A percentile compares a stretch with the other conserved stretches of the same genome.
Conservation (phyloP, 805 yeast genomes). For the Saccharomycopsis sp. region DNA sequence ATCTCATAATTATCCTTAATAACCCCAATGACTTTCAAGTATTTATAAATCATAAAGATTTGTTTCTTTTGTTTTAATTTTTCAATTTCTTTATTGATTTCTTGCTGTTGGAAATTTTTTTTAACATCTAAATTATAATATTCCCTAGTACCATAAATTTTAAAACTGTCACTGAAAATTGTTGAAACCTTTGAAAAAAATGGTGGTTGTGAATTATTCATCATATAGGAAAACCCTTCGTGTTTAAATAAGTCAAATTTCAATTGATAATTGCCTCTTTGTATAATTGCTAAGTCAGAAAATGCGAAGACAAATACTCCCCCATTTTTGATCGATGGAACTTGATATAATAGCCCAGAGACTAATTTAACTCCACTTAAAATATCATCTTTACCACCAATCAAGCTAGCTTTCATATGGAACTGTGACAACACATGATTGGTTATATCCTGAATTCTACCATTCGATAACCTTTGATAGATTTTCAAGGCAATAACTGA, state of each 20-base stretch:
- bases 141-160: constrained; percentile 8
- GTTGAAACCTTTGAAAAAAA: constrained; percentile 1
- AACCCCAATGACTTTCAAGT: neutral
- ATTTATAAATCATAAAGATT: neutral
- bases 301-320: constrained; percentile 3
- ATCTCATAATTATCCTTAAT: constrained; percentile 1
- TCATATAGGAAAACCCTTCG: constrained; percentile 5
- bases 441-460: constrained; percentile 4
- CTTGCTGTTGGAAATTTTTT: neutral
- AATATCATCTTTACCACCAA: neutral
- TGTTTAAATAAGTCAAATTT: constrained; percentile 7
- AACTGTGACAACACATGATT: constrained; percentile 7
- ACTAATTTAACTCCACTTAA: constrained; percentile 8
- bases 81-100: neutral
- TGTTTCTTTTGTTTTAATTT: neutral
- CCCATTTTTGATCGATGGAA: constrained; percentile 1
- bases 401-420: constrained; percentile 1
- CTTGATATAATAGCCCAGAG: constrained; percentile 8
- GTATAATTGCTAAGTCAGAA: neutral
- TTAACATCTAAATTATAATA: constrained; percentile 7
- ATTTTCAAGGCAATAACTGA: constrained; percentile 7
- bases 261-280: constrained; percentile 2
- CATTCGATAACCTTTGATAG: neutral
- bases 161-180: neutral
- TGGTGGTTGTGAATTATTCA: neutral